These are phyloP conservation scores for Gamsiella multidivaricata DNA, from an alignment of 192 early-diverging fungal species.

Conservation along the genomic window DNA sequence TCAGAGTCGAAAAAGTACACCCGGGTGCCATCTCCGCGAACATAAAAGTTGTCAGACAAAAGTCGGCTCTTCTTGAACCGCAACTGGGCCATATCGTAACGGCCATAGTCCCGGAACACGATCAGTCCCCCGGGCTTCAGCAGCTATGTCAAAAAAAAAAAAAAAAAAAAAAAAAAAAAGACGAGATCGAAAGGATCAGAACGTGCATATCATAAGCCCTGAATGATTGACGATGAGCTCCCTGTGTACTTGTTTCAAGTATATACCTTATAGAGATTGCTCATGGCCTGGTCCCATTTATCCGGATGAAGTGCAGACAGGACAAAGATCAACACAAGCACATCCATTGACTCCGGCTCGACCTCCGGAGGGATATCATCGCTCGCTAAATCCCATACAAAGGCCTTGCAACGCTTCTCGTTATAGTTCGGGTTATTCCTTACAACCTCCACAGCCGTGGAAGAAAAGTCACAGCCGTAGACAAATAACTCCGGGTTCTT, in stretches of 20 bases:
- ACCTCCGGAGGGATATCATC: slow-evolving; percentile 71
- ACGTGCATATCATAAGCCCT: too few relatives aligned
- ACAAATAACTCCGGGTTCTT: slow-evolving; percentile 81
- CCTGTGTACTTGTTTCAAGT: too few relatives aligned
- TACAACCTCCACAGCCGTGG: slow-evolving; percentile 89
- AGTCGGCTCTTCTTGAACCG: slow-evolving; percentile 93
- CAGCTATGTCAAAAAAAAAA: slow-evolving; percentile 43
- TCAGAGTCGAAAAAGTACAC: slow-evolving; percentile 93
- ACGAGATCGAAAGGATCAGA: too few relatives aligned
- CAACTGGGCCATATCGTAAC: slow-evolving; percentile 98
- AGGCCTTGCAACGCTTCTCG: slow-evolving; percentile 76
- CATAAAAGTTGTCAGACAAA: slow-evolving; percentile 95
- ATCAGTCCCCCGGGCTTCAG: slow-evolving; percentile 93
- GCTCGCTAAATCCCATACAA: slow-evolving; percentile 95
- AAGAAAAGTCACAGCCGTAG: slow-evolving; percentile 92
- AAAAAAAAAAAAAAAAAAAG: neutral
- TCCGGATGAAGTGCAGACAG: slow-evolving; percentile 91
- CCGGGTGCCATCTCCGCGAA: slow-evolving; percentile 95
- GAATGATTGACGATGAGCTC: too few relatives aligned
- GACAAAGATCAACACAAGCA: slow-evolving; percentile 94
- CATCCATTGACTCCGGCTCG: slow-evolving; percentile 85
- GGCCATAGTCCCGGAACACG: slow-evolving; percentile 93
- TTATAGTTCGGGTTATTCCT: slow-evolving; percentile 77
- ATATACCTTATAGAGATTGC: slow-evolving; percentile 81
- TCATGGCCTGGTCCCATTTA: slow-evolving; percentile 82